These are phyloP conservation scores for Zymoseptoria brevis DNA, from an alignment of 2,329 filamentous ascomycete species.

Conservation along the genomic window DNA sequence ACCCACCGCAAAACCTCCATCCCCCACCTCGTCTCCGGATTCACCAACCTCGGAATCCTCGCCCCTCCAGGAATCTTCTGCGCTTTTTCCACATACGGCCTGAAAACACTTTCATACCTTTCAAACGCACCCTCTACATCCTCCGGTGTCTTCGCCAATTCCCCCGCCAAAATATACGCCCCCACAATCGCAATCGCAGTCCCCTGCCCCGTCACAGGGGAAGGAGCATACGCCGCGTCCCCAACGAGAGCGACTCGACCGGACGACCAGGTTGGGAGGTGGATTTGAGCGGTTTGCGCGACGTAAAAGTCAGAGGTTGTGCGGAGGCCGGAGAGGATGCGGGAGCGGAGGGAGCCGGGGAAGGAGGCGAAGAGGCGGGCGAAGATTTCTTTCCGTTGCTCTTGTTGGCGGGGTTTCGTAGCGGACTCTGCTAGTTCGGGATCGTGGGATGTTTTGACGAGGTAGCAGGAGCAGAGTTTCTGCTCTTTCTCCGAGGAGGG, in stretches of 20 bases:
- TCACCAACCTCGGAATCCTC: constrained; percentile 12
- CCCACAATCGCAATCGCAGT: constrained; percentile 32
- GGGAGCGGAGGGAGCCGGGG: constrained; percentile 5
- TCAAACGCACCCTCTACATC: constrained; percentile 14
- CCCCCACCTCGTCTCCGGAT: constrained; percentile 20
- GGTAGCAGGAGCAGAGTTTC: constrained; percentile 1
- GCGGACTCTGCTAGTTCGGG: too few species aligned
- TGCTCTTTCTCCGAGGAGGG: background rate
- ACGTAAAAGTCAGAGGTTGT: constrained; percentile 38
- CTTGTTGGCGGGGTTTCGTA: too few species aligned
- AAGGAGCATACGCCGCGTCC: constrained; percentile 35
- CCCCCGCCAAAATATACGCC: constrained; percentile 30
- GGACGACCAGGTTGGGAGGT: constrained; percentile 29
- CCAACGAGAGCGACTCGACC: constrained; percentile 32
- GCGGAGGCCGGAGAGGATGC: constrained; percentile 7
- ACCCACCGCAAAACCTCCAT: constrained; percentile 18
- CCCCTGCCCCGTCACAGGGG: constrained; percentile 27
- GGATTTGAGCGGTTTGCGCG: constrained; percentile 35
- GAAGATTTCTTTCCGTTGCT: background rate
- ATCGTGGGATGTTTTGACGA: background rate
- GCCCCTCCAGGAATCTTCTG: constrained; percentile 26
- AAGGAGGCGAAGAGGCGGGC: constrained; percentile 5
- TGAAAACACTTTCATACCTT: constrained; percentile 16
- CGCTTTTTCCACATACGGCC: constrained; percentile 16
- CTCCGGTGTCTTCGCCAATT: constrained; percentile 9